Base-by-base conservation (phyloP, 2,329 filamentous ascomycete genomes). In the Chrysosporium keratinophilum region DNA sequence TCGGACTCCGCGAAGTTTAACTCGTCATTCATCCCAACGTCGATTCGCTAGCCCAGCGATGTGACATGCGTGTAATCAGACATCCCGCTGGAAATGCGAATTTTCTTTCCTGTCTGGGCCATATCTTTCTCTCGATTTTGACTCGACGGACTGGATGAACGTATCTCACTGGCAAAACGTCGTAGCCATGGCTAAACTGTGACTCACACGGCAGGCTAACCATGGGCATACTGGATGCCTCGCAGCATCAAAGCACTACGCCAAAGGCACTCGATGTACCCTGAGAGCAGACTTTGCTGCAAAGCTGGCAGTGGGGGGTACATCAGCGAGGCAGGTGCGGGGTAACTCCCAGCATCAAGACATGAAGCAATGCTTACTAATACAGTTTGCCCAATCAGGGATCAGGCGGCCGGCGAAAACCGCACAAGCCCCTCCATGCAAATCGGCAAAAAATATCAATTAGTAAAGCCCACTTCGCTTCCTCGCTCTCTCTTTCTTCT, bases 371-470 rank as follows among this genome's bases (percentile, higher is more conserved):
- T 54, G 51, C 51, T 56, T 47, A 56, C 48, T 43, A 45, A 52
- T 20, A 20, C 48, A 14, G 20, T 23, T 34, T 14, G n/a, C 10
- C 48, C 48, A 50, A 50, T 50, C 23, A 50, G 23, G 39, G 39
- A 14, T n/a, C 34, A 10, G 14, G 20, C 46, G 7, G 12, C 46
- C 41, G 54, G 20, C 12, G 50, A 40, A 47, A 51, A 47, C 41
- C 58, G 59, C 61, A 60, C 61, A 61, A 39, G 53, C 55, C 54
- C 58, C 58, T 42, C 59, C 51, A 47, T 60, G 60, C 49, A 64
- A 65, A 62, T 63, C 62, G 60, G 62, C 35, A 50, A 50, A 57
- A 63, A 65, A 61, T 59, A n/a, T 48, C 43, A 20, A 50, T 57
- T 59, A 57, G 54, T 52, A 54, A 56, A 53, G 57, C 61, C 59